Evolutionary conservation across 176 grass and related monocot genomes (phyloP), one percentile per base, ranked within the genome.

Genomic region (Carex myosuroides): DNA sequence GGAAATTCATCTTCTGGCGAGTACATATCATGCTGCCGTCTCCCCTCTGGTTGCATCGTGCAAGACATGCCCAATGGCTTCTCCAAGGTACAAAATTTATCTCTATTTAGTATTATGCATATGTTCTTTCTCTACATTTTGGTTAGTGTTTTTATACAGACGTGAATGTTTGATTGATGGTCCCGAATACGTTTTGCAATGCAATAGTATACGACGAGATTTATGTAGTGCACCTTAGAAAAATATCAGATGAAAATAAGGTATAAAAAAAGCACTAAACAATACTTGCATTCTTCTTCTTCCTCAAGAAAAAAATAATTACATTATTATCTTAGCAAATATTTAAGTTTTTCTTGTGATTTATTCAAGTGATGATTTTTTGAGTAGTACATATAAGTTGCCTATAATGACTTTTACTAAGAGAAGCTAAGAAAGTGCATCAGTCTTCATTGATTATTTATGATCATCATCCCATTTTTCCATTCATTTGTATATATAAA

Each of bases 61-160:
- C 90, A 89, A 79, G 90, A 90, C 77, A 87, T 92, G 90, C 88
- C 90, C 17, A 90, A 94, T 68, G 93, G 93, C 5, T 94, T 87
- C 88, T 92, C 90, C 26, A 94, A 92, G 90, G 93, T 94, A 83
- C 33, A 29, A 7, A 81, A 13, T 44, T 8, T 22, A 71, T 64
- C 12, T 81, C 79, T 26, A 13, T 26, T 81, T 64, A 56, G 50
- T 32, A 56, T 57, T 32, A 78, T 13, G 11, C 24, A 32, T 2
- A 14, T 6, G 24, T 29, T 29, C 5, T 32, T 3, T 76, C 55
- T 56, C 22, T 74, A 22, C 8, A 44, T 50, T 3, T 56, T 78
- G 14, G 17, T 78, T 37, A 42, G 37, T 70, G 17, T 18, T 21
- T 10, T 30, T 76, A 21, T 77, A 13, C 21, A 32, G 14, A 52